A percentile compares a stretch with the other conserved stretches of the same genome.
Conservation (phyloP, 2,329 filamentous ascomycete genomes). For the Sphaerostilbella broomeana region DNA sequence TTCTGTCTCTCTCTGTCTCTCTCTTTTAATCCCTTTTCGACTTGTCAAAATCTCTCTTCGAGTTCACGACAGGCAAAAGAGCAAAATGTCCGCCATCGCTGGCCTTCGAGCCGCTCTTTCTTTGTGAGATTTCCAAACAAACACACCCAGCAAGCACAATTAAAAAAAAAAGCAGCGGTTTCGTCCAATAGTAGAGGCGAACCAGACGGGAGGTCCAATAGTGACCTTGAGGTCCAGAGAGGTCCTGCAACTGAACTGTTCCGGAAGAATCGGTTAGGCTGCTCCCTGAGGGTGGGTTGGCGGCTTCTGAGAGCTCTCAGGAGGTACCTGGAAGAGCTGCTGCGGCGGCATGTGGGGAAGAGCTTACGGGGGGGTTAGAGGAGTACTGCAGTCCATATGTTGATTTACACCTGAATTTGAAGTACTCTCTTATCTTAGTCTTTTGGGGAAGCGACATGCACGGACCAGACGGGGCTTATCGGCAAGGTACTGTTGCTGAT, state of each 20-base stretch:
- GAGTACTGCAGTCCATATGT: slow-evolving; percentile 2
- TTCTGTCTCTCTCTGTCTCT: too few species aligned
- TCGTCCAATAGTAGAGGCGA: too few species aligned
- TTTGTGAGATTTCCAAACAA: not conserved
- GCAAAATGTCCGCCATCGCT: slow-evolving; percentile 10
- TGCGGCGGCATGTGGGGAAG: slow-evolving; percentile 6
- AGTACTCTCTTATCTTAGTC: slow-evolving; percentile 6
- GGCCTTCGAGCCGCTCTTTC: not conserved
- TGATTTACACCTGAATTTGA: too few species aligned
- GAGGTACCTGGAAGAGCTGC: slow-evolving; percentile 3
- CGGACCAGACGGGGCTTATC: slow-evolving; percentile 6
- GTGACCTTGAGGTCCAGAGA: too few species aligned
- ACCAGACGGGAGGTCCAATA: too few species aligned
- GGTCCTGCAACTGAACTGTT: slow-evolving; percentile 8
- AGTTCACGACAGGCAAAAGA: slow-evolving; percentile 11
- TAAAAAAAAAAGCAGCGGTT: too few species aligned
- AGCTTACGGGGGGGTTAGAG: slow-evolving; percentile 6
- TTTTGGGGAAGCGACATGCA: slow-evolving; percentile 4
- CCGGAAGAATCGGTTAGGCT: slow-evolving; percentile 14
- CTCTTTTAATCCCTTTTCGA: too few species aligned
- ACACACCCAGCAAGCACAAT: too few species aligned
- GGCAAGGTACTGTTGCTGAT: slow-evolving; percentile 13
- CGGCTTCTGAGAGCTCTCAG: slow-evolving; percentile 2
- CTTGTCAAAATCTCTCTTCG: too few species aligned
- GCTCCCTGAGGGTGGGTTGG: slow-evolving; percentile 1